phyloP scores from a whole-genome alignment of 768 basidiomycete genomes.

The Lentinula guzmanii region DNA sequence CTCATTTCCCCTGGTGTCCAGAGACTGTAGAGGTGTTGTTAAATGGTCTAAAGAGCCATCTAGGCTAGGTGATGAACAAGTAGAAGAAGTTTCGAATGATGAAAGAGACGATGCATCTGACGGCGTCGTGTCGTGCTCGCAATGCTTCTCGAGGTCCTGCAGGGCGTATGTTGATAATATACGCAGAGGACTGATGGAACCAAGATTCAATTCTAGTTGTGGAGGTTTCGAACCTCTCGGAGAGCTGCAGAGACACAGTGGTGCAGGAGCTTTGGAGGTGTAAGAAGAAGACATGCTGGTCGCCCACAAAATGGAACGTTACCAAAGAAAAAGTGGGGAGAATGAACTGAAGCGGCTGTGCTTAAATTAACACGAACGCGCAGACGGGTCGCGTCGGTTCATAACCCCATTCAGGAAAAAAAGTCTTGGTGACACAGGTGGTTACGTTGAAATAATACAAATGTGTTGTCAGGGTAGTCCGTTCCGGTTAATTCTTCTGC shows the following conservation, averaged over 20 bases:
- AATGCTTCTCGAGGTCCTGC: not conserved
- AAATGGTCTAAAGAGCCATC: not conserved
- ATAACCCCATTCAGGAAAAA: not conserved
- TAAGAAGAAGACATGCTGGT: not conserved
- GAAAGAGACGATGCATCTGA: conserved; percentile 1
- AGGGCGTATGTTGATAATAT: not conserved
- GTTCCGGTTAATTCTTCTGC: not conserved
- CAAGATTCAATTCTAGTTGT: not conserved
- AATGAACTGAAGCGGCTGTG: not conserved
- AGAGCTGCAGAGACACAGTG: not conserved
- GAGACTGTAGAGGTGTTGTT: not conserved
- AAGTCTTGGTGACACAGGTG: not conserved
- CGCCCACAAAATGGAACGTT: not conserved
- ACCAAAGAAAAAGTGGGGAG: not conserved
- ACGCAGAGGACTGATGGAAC: not conserved
- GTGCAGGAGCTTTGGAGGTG: not conserved
- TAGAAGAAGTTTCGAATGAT: not conserved
- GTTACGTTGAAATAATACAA: not conserved
- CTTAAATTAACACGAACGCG: not conserved
- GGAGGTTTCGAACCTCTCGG: not conserved
- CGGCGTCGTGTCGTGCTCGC: not conserved
- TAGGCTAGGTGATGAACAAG: not conserved
- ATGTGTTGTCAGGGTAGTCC: not conserved
- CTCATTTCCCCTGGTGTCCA: not conserved
- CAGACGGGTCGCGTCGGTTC: not conserved